Conservation (phyloP, 2,329 filamentous ascomycete species). For the Monosporascus sp. region DNA sequence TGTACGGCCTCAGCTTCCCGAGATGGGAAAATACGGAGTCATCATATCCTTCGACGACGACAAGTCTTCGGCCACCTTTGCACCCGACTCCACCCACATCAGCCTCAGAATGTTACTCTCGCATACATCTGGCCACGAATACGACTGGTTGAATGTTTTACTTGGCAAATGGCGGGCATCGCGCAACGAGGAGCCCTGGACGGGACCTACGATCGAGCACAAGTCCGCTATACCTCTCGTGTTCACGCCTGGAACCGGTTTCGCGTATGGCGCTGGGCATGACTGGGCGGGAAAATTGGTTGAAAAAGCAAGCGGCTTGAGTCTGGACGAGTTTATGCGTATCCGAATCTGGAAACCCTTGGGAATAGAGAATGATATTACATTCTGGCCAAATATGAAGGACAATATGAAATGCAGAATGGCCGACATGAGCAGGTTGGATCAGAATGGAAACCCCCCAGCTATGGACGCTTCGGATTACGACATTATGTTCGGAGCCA, state of each 20-base stretch:
- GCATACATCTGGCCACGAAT: slow-evolving; percentile 45
- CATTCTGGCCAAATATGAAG: slow-evolving; percentile 16
- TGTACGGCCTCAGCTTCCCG: slow-evolving; percentile 39
- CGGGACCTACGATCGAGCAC: slow-evolving; percentile 14
- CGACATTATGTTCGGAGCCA: slow-evolving; percentile 11
- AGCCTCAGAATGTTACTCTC: slow-evolving; percentile 48
- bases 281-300: slow-evolving; percentile 19
- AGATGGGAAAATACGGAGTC: slow-evolving; percentile 42
- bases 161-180: slow-evolving; percentile 24
- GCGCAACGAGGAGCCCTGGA: slow-evolving; percentile 15
- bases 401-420: slow-evolving; percentile 13
- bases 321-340: slow-evolving; percentile 18
- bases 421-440: slow-evolving; percentile 17
- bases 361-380: slow-evolving; percentile 13
- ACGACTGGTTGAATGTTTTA: slow-evolving; percentile 35
- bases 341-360: slow-evolving; percentile 17
- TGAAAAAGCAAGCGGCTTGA: slow-evolving; percentile 7
- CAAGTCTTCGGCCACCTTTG: slow-evolving; percentile 32
- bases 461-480: slow-evolving; percentile 13
- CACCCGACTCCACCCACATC: slow-evolving; percentile 31
- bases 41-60: slow-evolving; percentile 41
- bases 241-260: slow-evolving; percentile 14
- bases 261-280: slow-evolving; percentile 14
- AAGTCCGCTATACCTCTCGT: slow-evolving; percentile 14
- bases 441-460: slow-evolving; percentile 14